Base-by-base conservation (phyloP, 306 rosid species). In the Lathyrus aphaca region DNA sequence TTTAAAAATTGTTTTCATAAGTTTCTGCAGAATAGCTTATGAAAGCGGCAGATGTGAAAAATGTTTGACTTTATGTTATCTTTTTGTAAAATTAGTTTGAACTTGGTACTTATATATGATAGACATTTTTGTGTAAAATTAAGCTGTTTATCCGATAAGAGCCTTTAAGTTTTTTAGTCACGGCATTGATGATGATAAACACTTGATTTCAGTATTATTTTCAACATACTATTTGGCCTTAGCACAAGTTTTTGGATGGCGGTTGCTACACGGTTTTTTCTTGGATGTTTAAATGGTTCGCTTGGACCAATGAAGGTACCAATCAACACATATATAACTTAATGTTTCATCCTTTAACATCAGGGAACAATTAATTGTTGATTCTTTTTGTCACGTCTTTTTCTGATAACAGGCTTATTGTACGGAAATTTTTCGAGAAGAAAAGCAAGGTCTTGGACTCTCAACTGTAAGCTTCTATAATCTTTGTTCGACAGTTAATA, bases 211-310 rank as follows among this genome's bases (percentile, higher is more conserved):
- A 93, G 98, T 80, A 76, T 88, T 57, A 68, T 88, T 50, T 93
- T 81, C 90, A 93, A 90, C 78, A 81, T 85, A 44, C 74, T 90
- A n/a, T 93, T 93, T 73, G 98, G 97, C 70, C 93, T 93, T 23
- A 90, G 98, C 84, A 72, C 86, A n/a, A 93, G 74, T 63, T 82
- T 79, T 79, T 93, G 98, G 97, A 93, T 93, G 98, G 98, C 98
- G 51, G 6, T 90, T 27, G 3, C 39, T 15, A 74, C 86, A 25
- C 78, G 98, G 43, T 93, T 93, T 81, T 74, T 90, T 73, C 98
- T 89, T 54, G 98, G 98, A 79, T 25, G 82, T 74, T 85, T 90
- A 68, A 92, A 92, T 82, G 98, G 98, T 60, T 68, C 85, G 65
- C 88, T 90, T 77, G 96, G 92, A 72, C 96, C 98, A 19, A 86